Evolutionary conservation across 192 early-diverging fungal genomes (phyloP).

Genomic region (Backusella westeae): DNA sequence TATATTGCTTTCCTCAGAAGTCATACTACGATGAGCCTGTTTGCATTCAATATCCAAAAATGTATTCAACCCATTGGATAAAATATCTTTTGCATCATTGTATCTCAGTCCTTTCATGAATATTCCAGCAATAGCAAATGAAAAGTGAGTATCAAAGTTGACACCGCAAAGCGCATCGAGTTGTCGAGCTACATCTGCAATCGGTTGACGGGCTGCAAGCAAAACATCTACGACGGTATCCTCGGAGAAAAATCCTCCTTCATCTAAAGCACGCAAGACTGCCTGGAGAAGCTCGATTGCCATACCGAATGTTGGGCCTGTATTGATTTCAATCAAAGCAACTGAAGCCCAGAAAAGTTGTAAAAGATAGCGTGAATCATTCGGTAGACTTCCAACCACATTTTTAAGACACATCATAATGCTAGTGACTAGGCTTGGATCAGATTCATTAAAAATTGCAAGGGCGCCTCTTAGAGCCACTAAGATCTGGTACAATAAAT

Average conservation of each 20-base stretch:
- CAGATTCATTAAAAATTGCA: conserved; percentile 76
- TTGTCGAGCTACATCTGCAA: conserved; percentile 64
- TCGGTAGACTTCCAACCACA: conserved; percentile 73
- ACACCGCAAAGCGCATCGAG: conserved; percentile 72
- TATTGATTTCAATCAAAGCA: conserved; percentile 80
- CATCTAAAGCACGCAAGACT: conserved; percentile 71
- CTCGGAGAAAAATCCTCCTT: conserved; percentile 57
- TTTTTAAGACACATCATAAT: conserved; percentile 85
- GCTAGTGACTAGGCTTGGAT: conserved; percentile 71
- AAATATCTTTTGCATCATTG: conserved; percentile 64
- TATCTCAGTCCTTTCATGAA: conserved; percentile 82
- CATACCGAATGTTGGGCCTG: conserved; percentile 67
- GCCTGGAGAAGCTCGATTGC: conserved; percentile 68
- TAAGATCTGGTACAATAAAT: conserved; percentile 85
- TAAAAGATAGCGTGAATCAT: conserved; percentile 73
- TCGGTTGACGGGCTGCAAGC: conserved; percentile 60
- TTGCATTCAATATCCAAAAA: conserved; percentile 68
- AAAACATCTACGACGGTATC: conserved; percentile 66
- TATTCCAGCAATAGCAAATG: conserved; percentile 77
- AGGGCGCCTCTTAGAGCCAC: conserved; percentile 84
- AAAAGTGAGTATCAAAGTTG: conserved; percentile 80
- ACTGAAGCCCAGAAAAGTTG: conserved; percentile 89
- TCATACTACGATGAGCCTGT: conserved; percentile 30
- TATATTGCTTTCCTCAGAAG: conserved; percentile 25
- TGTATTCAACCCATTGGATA: conserved; percentile 61